Conservation (phyloP, 2,329 filamentous ascomycete species). For the Rhynchosporium agropyri region DNA sequence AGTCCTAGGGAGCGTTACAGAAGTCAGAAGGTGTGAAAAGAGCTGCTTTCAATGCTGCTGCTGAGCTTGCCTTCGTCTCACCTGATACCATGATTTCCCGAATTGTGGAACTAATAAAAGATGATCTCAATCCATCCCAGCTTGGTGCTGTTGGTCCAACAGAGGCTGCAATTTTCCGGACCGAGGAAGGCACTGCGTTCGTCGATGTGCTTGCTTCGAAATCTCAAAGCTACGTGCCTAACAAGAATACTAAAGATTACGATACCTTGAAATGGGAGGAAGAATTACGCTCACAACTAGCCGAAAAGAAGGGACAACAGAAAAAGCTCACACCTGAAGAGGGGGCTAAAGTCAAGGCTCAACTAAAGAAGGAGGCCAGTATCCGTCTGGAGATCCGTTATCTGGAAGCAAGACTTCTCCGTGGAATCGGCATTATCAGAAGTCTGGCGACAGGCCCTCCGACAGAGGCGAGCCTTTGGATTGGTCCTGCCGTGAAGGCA, state of each 20-base stretch:
- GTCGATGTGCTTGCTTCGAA: slow-evolving; percentile 91
- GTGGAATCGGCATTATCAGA: slow-evolving; percentile 84
- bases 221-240: slow-evolving; percentile 65
- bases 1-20: slow-evolving; percentile 33
- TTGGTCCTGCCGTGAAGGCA: slow-evolving; percentile 75
- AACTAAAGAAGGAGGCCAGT: slow-evolving; percentile 81
- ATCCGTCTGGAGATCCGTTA: slow-evolving; percentile 74
- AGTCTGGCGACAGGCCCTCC: slow-evolving; percentile 83
- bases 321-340: slow-evolving; percentile 93
- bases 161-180: slow-evolving; percentile 91
- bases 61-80: slow-evolving; percentile 91
- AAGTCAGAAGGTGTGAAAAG: slow-evolving; percentile 54
- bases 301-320: slow-evolving; percentile 88
- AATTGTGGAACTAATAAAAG: slow-evolving; percentile 72
- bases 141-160: slow-evolving; percentile 76
- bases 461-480: slow-evolving; percentile 87
- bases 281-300: slow-evolving; percentile 82
- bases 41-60: slow-evolving; percentile 82
- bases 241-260: slow-evolving; percentile 94
- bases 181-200: slow-evolving; percentile 84
- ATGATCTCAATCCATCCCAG: slow-evolving; percentile 72
- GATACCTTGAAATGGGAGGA: slow-evolving; percentile 97
- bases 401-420: slow-evolving; percentile 70
- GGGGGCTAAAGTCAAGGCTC: slow-evolving; percentile 84
- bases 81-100: slow-evolving; percentile 78